Evolutionary conservation across 495 filamentous ascomycete genomes (phyloP).

Genomic region (Xylaria sp.): DNA sequence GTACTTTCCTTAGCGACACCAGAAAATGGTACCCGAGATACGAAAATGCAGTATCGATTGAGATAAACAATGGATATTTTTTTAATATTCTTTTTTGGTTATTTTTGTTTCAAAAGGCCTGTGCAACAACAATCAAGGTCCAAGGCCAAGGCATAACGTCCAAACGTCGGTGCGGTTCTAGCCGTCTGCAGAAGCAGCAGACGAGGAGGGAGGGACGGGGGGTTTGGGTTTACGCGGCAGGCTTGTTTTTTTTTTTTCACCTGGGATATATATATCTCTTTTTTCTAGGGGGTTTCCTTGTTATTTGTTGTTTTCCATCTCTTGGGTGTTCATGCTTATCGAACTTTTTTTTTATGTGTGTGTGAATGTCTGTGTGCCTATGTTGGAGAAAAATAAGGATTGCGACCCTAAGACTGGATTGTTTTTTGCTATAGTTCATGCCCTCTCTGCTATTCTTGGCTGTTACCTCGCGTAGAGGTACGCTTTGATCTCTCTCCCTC

Average conservation of each 20-base stretch:
- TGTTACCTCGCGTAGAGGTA: background rate
- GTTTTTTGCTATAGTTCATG: background rate
- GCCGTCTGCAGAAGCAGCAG: background rate
- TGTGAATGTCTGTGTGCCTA: too few relatives aligned
- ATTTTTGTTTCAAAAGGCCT: background rate
- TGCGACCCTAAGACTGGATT: background rate
- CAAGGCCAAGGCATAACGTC: constrained; percentile 1
- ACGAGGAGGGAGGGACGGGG: background rate
- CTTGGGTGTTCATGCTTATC: background rate
- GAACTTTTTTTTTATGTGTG: too few relatives aligned
- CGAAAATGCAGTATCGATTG: background rate
- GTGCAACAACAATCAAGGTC: background rate
- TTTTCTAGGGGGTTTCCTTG: background rate
- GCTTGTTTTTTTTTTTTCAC: too few relatives aligned
- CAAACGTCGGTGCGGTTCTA: constrained; percentile 2
- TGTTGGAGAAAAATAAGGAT: too few relatives aligned
- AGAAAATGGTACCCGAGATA: background rate
- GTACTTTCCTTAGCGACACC: background rate
- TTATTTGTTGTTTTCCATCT: background rate
- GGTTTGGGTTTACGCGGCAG: too few relatives aligned
- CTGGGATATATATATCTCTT: background rate
- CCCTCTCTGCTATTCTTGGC: background rate
- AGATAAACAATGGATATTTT: background rate
- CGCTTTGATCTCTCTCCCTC: constrained; percentile 11
- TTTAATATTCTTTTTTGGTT: background rate